phyloP scores from a whole-genome alignment of 2,329 filamentous ascomycete species.

The Scleromitrula shiraiana region DNA sequence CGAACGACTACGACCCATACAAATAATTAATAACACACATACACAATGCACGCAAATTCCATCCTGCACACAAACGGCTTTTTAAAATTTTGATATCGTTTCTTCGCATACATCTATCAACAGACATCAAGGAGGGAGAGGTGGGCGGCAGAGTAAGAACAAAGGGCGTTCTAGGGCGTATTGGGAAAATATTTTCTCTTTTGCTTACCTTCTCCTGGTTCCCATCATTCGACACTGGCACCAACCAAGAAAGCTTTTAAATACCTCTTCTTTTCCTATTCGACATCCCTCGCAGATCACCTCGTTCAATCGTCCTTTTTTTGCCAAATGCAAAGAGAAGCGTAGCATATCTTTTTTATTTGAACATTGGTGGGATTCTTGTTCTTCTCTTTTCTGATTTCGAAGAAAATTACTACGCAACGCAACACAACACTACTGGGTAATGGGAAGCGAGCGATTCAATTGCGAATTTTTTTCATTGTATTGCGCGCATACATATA shows the following conservation, averaged over 20 bases:
- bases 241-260: not conserved
- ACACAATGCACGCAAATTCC: slow-evolving; percentile 1
- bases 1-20: slow-evolving; percentile 7
- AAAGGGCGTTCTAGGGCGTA: slow-evolving; percentile 18
- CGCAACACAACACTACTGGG: too few relatives aligned
- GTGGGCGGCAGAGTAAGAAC: not conserved
- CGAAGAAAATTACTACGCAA: too few relatives aligned
- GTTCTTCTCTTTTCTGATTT: not conserved
- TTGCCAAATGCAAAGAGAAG: not conserved
- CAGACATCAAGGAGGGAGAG: not conserved
- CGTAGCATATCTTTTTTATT: slow-evolving; percentile 10
- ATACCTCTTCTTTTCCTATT: slow-evolving; percentile 4
- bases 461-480: slow-evolving; percentile 1
- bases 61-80: too few relatives aligned
- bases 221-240: not conserved
- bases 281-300: not conserved
- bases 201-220: not conserved
- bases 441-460: slow-evolving; percentile 1
- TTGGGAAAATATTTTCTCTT: slow-evolving; percentile 12
- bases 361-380: slow-evolving; percentile 3
- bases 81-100: not conserved
- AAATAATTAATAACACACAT: slow-evolving; percentile 5
- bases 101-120: not conserved
- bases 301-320: not conserved
- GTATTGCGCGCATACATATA: slow-evolving; percentile 1